Evolutionary conservation across 2,329 filamentous ascomycete species (phyloP).

Genomic region (Aspergillus viridinutans): DNA sequence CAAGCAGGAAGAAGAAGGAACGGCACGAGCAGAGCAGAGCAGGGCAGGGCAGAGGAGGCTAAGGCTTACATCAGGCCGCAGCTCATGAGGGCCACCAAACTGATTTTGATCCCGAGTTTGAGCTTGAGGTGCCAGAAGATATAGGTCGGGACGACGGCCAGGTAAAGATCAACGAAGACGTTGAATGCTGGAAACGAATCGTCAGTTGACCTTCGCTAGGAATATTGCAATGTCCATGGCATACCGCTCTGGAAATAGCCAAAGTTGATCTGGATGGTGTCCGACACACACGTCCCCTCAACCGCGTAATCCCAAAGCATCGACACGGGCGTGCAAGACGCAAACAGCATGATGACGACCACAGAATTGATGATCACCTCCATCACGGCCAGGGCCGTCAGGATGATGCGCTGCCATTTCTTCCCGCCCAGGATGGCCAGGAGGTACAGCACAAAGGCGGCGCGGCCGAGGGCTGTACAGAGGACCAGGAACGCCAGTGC

Average conservation of each 20-base stretch:
- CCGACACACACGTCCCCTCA: constrained; percentile 17
- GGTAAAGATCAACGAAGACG: constrained; percentile 16
- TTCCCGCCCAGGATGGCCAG: constrained; percentile 5
- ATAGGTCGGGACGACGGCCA: constrained; percentile 25
- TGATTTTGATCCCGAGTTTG: constrained; percentile 25
- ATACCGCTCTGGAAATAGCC: constrained; percentile 26
- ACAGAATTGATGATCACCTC: constrained; percentile 21
- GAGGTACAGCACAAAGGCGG: constrained; percentile 5
- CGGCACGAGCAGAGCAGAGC: neutral
- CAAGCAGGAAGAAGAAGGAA: neutral
- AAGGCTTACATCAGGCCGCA: constrained; percentile 29
- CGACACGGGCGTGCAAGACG: constrained; percentile 19
- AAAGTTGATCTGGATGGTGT: constrained; percentile 22
- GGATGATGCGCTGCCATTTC: neutral
- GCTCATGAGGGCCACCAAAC: constrained; percentile 24
- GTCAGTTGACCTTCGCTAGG: neutral
- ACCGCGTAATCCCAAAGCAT: constrained; percentile 19
- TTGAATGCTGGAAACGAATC: neutral
- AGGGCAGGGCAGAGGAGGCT: too few species aligned
- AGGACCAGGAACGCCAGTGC: neutral
- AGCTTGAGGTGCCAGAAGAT: constrained; percentile 34
- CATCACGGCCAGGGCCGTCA: constrained; percentile 3
- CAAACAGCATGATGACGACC: constrained; percentile 22
- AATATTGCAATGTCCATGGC: too few species aligned
- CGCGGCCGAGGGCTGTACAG: constrained; percentile 2